Evolutionary conservation across 2,329 filamentous ascomycete species (phyloP), one percentile per base, ranked within the genome.

Genomic region (Cladophialophora immunda): DNA sequence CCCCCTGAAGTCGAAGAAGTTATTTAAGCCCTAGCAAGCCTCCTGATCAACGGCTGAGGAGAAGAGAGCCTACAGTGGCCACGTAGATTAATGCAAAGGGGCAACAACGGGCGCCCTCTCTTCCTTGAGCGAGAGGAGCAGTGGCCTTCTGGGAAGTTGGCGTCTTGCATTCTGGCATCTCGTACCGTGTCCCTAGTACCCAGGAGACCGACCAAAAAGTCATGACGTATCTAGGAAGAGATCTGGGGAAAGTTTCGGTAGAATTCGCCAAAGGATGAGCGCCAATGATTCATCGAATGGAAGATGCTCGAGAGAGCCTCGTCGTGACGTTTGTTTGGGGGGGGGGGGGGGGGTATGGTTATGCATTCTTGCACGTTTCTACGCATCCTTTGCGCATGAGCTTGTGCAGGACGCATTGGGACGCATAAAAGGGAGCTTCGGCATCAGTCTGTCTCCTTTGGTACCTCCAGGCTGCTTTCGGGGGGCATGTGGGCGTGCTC

Each of bases 191-290:
- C 34, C 8, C 15, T 1, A 34, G 5, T 56, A 19, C 9, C 54
- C 15, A 56, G 54, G 54, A 22, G 3, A 17, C 15, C 30, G 9
- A 11, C 7, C 15, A 6, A 38, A 22, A 36, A 57, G 54, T 57
- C 54, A 57, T 57, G 54, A 57, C 54, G 54, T 57, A 57, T n/a
- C n/a, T 34, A 22, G 27, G 38, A 41, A 19, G 38, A 19, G 29
- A 57, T 13, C 27, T 57, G 27, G 54, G 54, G 54, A 38, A 57
- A 22, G 54, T 57, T 22, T 22, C 54, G 3, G 25, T 56, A 29
- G 4, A 34, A 15, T n/a, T 22, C 34, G 4, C 7, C 27, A 36
- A 34, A 13, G 32, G 32, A 5, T 41, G 38, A 41, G 38, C 3
- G 38, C 38, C 38, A 19, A 34, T 38, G n/a, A 32, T 4, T 22